Evolutionary conservation across 225 moss, liverwort and hornwort species (phyloP).

Genomic region (Physcomitrium patens): DNA sequence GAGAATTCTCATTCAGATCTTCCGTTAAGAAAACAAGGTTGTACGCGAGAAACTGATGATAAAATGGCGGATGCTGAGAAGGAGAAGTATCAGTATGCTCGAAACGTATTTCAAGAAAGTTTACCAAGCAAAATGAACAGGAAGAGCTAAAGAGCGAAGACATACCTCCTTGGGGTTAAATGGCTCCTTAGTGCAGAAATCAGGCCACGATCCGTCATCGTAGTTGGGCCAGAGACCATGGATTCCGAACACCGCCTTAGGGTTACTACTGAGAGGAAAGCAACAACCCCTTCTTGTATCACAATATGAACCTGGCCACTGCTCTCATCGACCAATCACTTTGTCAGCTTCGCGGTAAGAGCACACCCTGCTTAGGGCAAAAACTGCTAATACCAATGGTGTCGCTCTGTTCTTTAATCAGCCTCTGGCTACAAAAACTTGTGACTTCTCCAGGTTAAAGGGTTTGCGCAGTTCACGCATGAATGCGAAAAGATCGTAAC

Average conservation of each 20-base stretch:
- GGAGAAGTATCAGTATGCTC: not conserved
- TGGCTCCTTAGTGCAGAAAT: conserved; percentile 45
- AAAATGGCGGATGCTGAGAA: not conserved
- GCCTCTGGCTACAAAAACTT: not conserved
- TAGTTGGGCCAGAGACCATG: conserved; percentile 63
- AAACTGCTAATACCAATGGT: not conserved
- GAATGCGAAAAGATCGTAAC: not conserved
- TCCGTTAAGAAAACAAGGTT: not conserved
- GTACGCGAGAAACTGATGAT: not conserved
- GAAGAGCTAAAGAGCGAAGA: not conserved
- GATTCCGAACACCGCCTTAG: conserved; percentile 55
- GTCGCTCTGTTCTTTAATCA: conserved; percentile 19
- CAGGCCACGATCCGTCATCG: conserved; percentile 56
- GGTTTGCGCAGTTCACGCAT: not conserved
- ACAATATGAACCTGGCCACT: conserved; percentile 67
- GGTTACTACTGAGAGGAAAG: conserved; percentile 38
- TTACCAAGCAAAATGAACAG: not conserved
- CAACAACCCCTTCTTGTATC: conserved; percentile 54
- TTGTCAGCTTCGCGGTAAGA: conserved; percentile 13
- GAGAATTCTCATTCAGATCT: too few species aligned
- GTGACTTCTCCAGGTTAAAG: not conserved
- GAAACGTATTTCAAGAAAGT: not conserved
- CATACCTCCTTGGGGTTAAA: conserved; percentile 46
- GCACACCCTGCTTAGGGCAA: not conserved
- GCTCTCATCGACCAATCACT: conserved; percentile 23